phyloP scores from a whole-genome alignment of 2,329 filamentous ascomycete genomes.

The Fusarium sp. region DNA sequence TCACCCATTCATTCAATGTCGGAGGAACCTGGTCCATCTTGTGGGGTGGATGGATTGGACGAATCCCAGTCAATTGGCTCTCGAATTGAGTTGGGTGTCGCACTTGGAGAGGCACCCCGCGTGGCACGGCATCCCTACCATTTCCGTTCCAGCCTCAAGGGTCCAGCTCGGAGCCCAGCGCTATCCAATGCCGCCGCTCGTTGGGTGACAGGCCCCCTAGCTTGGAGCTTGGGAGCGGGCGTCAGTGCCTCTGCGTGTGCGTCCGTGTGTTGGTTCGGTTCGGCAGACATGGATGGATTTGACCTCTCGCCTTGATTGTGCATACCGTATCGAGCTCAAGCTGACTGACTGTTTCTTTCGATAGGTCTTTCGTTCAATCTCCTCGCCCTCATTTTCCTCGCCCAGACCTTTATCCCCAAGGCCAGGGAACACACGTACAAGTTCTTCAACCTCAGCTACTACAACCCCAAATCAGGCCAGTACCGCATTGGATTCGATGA shows the following conservation, averaged over 20 bases:
- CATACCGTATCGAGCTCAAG: slow-evolving; percentile 19
- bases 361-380: slow-evolving; percentile 85
- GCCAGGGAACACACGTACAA: slow-evolving; percentile 83
- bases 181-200: slow-evolving; percentile 25
- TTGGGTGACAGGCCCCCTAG: slow-evolving; percentile 12
- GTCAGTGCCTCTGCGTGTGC: slow-evolving; percentile 9
- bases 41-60: slow-evolving; percentile 12
- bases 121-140: slow-evolving; percentile 36
- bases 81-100: slow-evolving; percentile 15
- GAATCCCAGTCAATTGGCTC: slow-evolving; percentile 15
- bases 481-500: slow-evolving; percentile 87
- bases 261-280: slow-evolving; percentile 10
- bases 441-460: slow-evolving; percentile 89
- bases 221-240: background rate
- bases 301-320: slow-evolving; percentile 1
- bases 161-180: slow-evolving; percentile 3
- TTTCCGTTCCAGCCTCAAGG: slow-evolving; percentile 18
- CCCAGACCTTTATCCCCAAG: slow-evolving; percentile 84
- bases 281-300: background rate
- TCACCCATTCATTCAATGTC: background rate
- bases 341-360: slow-evolving; percentile 21
- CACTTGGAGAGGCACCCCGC: slow-evolving; percentile 36
- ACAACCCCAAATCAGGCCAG: slow-evolving; percentile 72
- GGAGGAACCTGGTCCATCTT: background rate
- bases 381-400: slow-evolving; percentile 82